Evolutionary conservation across 2,329 filamentous ascomycete species (phyloP), one percentile per base, ranked within the genome.

Genomic region (Microdochium bolleyi): DNA sequence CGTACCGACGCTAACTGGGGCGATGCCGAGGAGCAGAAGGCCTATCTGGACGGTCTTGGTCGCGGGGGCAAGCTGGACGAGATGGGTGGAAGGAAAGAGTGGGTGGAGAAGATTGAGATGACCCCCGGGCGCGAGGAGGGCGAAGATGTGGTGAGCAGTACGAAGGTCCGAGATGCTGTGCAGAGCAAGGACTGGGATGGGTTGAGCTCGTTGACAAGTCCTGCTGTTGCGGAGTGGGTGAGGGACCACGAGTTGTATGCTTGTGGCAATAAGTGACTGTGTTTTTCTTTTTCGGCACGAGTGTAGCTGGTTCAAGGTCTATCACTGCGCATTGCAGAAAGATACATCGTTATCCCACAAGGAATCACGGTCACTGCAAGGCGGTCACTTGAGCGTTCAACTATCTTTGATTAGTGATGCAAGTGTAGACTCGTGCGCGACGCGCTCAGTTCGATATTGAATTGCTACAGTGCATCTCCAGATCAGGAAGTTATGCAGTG

Each of bases 1-100:
- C 74, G 88, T 48, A 74, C 82, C 1, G 79, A 80, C 50, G 78
- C 77, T 24, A 75, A 76, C 46, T 87, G 83, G 76, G 86, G 84
- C 1, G 71, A 65, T 46, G 75, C 72, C 24, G 72, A 70, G 54
- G 74, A 76, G 53, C 84, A 88, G 67, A 58, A 67, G 49, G 67
- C 56, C 9, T 88, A 83, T 64, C 59, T 89, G 19, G 64, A 72
- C 30, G 62, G 62, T 8, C 61, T 91, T 52, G 64, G 64, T 21
- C 66, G 67, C 2, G 75, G 74, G 0, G 64, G 60, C 0, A 73
- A 67, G 51, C 63, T 82, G 58, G 77, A 76, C 53, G 66, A 63
- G 2, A 73, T 77, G 0, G 84, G 84, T 0, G 84, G 80, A 1
- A 70, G 72, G 58, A 67, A 57, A 37, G 73, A 73, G 55, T 92